phyloP scores from a whole-genome alignment of 2,329 filamentous ascomycete genomes.

The Capronia coronata region DNA sequence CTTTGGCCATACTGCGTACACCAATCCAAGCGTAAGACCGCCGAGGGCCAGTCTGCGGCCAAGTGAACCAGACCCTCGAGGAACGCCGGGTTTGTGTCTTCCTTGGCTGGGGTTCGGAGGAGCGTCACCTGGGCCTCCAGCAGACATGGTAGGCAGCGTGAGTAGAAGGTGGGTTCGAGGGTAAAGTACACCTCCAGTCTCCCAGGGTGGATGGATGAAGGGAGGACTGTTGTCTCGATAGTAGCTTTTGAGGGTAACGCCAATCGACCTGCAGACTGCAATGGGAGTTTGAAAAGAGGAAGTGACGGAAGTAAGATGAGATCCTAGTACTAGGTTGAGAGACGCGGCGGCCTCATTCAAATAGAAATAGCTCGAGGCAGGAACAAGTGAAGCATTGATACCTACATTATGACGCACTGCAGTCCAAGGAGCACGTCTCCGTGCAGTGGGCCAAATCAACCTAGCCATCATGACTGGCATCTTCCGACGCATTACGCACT shows the following conservation, averaged over 20 bases:
- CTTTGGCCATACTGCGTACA: constrained; percentile 11
- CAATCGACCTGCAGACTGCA: too few species aligned
- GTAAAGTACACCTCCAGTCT: too few species aligned
- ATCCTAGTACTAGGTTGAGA: too few species aligned
- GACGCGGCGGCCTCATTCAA: too few species aligned
- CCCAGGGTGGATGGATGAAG: neutral
- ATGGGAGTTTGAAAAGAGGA: too few species aligned
- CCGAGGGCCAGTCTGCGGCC: constrained; percentile 13
- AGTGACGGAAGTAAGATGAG: too few species aligned
- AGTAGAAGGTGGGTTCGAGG: too few species aligned
- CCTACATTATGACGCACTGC: constrained; percentile 2
- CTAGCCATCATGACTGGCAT: neutral
- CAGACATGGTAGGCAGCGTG: constrained; percentile 13
- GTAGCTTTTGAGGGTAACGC: neutral
- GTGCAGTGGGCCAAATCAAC: neutral
- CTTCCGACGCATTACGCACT: neutral
- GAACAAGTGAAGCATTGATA: neutral
- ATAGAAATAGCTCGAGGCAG: too few species aligned
- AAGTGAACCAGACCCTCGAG: constrained; percentile 1
- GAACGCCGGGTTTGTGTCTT: neutral
- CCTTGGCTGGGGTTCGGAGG: constrained; percentile 9
- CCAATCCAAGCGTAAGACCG: constrained; percentile 7
- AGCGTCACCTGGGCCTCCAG: constrained; percentile 8
- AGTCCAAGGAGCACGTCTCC: neutral
- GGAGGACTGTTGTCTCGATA: neutral